These are phyloP conservation scores for Fusarium miscanthi DNA, from an alignment of 2,329 filamentous ascomycete genomes.

Conservation along the genomic window DNA sequence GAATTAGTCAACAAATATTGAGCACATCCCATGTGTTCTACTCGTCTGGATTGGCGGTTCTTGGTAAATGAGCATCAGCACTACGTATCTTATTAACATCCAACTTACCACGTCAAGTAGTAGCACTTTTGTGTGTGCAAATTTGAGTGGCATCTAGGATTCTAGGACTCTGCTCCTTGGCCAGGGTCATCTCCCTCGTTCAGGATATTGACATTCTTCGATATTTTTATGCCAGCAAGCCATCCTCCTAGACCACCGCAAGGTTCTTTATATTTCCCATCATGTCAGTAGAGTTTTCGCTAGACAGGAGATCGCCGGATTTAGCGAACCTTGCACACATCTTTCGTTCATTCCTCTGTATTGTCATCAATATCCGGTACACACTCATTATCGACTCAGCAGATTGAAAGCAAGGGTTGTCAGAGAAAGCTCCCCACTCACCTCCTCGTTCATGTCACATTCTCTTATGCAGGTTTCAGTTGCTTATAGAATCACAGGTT, in stretches of 20 bases:
- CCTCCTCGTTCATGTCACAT: not conserved
- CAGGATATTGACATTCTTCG: not conserved
- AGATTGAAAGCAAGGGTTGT: slow-evolving; percentile 2
- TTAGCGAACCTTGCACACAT: not conserved
- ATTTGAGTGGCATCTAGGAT: not conserved
- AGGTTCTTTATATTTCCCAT: not conserved
- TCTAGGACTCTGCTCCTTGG: not conserved
- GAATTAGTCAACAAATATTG: not conserved
- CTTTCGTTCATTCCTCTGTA: not conserved
- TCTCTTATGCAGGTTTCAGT: not conserved
- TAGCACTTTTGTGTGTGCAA: slow-evolving; percentile 19
- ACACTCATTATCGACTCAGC: slow-evolving; percentile 27
- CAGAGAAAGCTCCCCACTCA: slow-evolving; percentile 3
- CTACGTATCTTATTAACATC: slow-evolving; percentile 3
- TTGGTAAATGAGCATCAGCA: slow-evolving; percentile 33
- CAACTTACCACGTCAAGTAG: slow-evolving; percentile 10
- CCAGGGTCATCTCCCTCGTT: not conserved
- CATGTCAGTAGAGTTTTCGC: slow-evolving; percentile 17
- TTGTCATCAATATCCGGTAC: slow-evolving; percentile 10
- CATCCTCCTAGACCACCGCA: not conserved
- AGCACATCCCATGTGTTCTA: not conserved
- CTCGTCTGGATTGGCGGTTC: slow-evolving; percentile 28
- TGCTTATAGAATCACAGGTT: not conserved
- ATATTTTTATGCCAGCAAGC: not conserved
- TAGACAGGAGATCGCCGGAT: slow-evolving; percentile 1